Base-by-base conservation (phyloP, 140 eudicot species). In the Ambrosia hybrid region DNA sequence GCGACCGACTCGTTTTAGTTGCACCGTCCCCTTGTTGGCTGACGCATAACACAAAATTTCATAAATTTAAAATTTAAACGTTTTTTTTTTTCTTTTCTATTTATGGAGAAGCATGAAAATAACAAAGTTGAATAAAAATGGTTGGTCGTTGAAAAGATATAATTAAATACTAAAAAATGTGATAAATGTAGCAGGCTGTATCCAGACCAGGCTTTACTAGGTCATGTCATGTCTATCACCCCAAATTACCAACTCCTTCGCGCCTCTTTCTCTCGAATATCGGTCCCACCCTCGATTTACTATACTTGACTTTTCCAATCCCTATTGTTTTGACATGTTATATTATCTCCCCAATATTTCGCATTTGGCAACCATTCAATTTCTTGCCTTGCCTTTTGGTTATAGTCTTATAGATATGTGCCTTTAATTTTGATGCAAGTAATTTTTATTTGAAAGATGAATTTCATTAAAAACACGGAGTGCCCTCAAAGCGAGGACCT, bases 181-280 rank as follows among this genome's bases (percentile, higher is more conserved):
- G 57, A 53, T 55, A 65, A 76, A 58, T 37, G 12, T 15, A 64
- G 58, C 70, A 76, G 80, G 80, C 69, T 76, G 80, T 76, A 76
- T 76, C 80, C 71, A 36, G 71, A 33, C 57, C 56, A 76, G 65
- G 49, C 68, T 68, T 76, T 76, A 68, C 64, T 76, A 66, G 59
- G 73, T 65, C 66, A 38, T 21, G 49, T 74, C 58, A 21, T 21
- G 26, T 21, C 26, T 57, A 70, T 70, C 58, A 43, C 36, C 21
- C 10, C 34, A 30, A 30, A 30, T 12, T 45, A 45, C 6, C 48
- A 14, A 43, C 55, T 38, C 45, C 67, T 56, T 21, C 37, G 26
- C 45, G 56, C 39, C 74, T 14, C 63, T 26, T 71, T 43, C 58
- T 17, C 41, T 58, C 72, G 52, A 8, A 48, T 51, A 62, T 3